phyloP scores from a whole-genome alignment of 2,329 filamentous ascomycete species.

The Mariannaea elegans region DNA sequence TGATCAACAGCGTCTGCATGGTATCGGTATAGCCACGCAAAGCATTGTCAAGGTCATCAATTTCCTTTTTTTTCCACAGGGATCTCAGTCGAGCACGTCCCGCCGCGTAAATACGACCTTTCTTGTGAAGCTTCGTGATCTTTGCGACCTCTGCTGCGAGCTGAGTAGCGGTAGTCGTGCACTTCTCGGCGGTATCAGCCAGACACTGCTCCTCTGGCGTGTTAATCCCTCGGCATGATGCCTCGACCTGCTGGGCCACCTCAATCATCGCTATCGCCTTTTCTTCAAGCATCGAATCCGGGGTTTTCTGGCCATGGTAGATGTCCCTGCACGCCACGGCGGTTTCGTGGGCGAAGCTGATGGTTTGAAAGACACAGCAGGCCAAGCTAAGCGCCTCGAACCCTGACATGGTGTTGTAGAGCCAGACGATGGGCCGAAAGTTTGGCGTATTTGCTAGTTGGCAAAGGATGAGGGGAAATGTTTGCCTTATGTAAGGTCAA shows the following conservation, averaged over 20 bases:
- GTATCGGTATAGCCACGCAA: neutral
- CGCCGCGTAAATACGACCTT: neutral
- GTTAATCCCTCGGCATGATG: neutral
- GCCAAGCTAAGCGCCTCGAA: neutral
- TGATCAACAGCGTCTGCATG: neutral
- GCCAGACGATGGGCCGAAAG: no score
- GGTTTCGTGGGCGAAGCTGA: neutral
- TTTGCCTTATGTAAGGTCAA: no score
- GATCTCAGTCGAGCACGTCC: neutral
- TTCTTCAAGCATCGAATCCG: neutral
- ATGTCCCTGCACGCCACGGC: neutral
- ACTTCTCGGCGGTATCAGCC: neutral
- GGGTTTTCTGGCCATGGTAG: neutral
- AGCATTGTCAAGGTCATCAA: neutral
- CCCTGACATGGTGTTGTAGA: neutral
- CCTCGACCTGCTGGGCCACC: neutral
- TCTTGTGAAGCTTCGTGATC: neutral
- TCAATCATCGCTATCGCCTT: neutral
- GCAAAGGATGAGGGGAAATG: no score
- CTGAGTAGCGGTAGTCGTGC: neutral
- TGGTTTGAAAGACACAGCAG: conserved; percentile 5
- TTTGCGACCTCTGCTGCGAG: neutral
- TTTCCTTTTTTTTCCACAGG: neutral
- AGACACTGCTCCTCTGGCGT: no score
- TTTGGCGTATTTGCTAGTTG: no score